Percentiles rank a stretch among this genome's conserved stretches.
phyloP scores from a whole-genome alignment of 371 early-diverging fungal species.

The Coemansia sp. region DNA sequence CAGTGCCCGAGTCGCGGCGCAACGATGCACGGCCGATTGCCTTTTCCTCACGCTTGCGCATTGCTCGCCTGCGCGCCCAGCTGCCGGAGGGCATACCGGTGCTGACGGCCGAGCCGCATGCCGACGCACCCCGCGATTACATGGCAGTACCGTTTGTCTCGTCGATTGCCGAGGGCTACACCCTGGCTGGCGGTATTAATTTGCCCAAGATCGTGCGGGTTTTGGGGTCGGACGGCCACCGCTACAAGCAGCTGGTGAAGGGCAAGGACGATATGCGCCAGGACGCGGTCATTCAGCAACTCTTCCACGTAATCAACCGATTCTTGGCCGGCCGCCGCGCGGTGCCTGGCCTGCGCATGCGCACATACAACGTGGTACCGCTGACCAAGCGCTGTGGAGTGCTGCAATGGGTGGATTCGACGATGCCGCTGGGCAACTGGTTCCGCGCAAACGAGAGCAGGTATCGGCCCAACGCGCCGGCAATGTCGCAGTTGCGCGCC shows the following conservation, averaged over 20 bases:
- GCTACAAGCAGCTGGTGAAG: constrained; percentile 56
- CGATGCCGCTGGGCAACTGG: constrained; percentile 67
- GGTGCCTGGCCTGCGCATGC: constrained; percentile 56
- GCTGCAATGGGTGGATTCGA: constrained; percentile 95
- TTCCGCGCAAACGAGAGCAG: constrained; percentile 54
- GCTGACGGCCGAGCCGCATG: constrained; percentile 38
- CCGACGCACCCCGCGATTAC: constrained; percentile 47
- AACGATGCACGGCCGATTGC: constrained; percentile 12
- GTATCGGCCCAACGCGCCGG: constrained; percentile 57
- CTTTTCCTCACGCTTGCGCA: constrained; percentile 27
- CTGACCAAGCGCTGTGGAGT: constrained; percentile 92
- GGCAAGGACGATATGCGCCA: constrained; percentile 57
- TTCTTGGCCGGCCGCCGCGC: constrained; percentile 18
- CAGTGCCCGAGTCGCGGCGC: constrained; percentile 42
- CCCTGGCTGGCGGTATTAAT: constrained; percentile 56
- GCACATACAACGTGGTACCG: constrained; percentile 94
- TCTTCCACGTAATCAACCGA: constrained; percentile 48
- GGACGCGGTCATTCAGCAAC: constrained; percentile 54
- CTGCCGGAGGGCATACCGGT: constrained; percentile 43
- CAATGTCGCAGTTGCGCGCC: constrained; percentile 55
- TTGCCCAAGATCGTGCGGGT: constrained; percentile 52
- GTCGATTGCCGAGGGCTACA: constrained; percentile 36
- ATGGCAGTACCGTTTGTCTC: constrained; percentile 33
- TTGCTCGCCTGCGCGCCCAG: constrained; percentile 23
- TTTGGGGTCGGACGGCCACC: constrained; percentile 50